Conservation (phyloP, 768 basidiomycete genomes). For the Serpula lacrymans region DNA sequence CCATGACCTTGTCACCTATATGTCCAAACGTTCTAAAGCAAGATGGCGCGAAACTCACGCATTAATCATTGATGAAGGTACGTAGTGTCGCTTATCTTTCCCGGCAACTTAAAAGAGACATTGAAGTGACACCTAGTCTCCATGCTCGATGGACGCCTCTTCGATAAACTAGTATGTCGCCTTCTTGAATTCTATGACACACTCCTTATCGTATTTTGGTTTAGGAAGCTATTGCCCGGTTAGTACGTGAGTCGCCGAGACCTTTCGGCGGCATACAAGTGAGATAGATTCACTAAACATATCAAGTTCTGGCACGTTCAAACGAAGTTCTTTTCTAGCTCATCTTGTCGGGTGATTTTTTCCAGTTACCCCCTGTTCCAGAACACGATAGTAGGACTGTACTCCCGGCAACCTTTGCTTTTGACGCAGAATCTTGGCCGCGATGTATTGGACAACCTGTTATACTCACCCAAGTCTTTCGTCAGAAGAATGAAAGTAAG, state of each 20-base stretch:
- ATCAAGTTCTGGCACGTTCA: conserved; percentile 8
- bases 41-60: conserved; percentile 53
- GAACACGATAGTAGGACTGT: conserved; percentile 45
- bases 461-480: conserved; percentile 62
- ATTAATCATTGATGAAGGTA: conserved; percentile 74
- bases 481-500: conserved; percentile 61
- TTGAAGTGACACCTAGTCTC: conserved; percentile 46
- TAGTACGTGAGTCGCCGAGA: conserved; percentile 35
- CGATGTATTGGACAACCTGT: conserved; percentile 45
- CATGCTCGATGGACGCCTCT: conserved; percentile 68
- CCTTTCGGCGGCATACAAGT: conserved; percentile 75
- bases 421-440: conserved; percentile 62
- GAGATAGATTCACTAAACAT: too few relatives aligned
- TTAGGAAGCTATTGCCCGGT: conserved; percentile 36
- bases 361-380: conserved; percentile 73
- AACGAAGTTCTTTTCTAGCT: too few relatives aligned
- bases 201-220: conserved; percentile 1
- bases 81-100: neutral
- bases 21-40: conserved; percentile 21
- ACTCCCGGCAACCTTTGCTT: conserved; percentile 56
- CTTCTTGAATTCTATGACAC: too few relatives aligned
- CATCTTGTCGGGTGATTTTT: conserved; percentile 75
- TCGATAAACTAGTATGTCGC: conserved; percentile 71
- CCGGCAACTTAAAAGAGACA: neutral
- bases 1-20: conserved; percentile 37